Base-by-base conservation (phyloP, 2,329 filamentous ascomycete species). In the Trichophyton simii region DNA sequence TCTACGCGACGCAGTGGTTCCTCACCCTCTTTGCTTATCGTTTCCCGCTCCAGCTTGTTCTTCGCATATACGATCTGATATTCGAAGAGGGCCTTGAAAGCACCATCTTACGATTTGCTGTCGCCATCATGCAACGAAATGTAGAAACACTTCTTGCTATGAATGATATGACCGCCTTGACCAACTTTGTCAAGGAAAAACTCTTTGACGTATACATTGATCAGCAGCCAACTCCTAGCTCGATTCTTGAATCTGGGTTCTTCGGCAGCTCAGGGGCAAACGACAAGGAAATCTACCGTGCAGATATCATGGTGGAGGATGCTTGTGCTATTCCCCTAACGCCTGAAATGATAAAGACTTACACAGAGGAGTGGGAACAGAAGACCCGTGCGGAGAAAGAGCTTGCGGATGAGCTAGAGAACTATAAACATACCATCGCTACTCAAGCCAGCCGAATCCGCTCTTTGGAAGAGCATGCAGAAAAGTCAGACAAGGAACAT, bases 1-100 rank as follows among this genome's bases (percentile, higher is more conserved):
- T 99, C 7, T 99, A 99, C 72, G 94, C 94, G 52, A 99, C 94
- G 0, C 94, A 99, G 73, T 99, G 94, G 94, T 99, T 99, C 75
- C 82, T 99, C 58, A 99, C 94, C 0, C 81, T 99, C n/a, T 99
- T 99, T 71, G 91, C 92, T 36, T 99, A 99, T 73, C 88, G 95
- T 48, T 99, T 99, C 73, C 94, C 94, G 7, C 81, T 99, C 6
- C 94, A 99, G 71, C 84, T 99, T 8, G 94, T 99, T 5, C 85
- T 99, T 62, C 88, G 94, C 36, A 95, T 99, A 58, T 99, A 97
- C 74, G 94, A 99, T 71, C 78, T 99, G 61, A 94, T 99, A 59
- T 80, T 99, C 18, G 94, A 89, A 55, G 92, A 97, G 74, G 94
- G 95, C 2, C 80, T 99, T 15, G 89, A 91, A 60, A 80, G 79